phyloP scores from a whole-genome alignment of 768 basidiomycete genomes.

The Tulasnella sp. region DNA sequence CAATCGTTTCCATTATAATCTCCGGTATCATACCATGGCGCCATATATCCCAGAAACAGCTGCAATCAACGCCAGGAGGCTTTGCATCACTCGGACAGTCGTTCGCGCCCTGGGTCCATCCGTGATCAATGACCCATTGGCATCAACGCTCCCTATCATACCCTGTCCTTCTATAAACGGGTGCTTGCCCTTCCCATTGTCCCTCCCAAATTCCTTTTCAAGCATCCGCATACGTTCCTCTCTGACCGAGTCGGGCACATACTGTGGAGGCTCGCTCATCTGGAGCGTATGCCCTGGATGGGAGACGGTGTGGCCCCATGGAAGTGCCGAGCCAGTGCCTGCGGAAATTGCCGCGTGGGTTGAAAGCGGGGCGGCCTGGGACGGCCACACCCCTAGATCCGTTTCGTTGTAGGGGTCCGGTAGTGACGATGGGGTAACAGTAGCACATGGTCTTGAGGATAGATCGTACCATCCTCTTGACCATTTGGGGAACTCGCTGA shows the following conservation, averaged over 20 bases:
- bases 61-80: constrained; percentile 40
- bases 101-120: constrained; percentile 51
- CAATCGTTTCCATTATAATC: too few species aligned
- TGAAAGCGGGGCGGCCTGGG: constrained; percentile 16
- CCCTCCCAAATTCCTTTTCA: constrained; percentile 50
- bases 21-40: constrained; percentile 49
- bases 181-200: constrained; percentile 26
- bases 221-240: constrained; percentile 63
- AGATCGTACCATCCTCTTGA: constrained; percentile 50
- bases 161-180: constrained; percentile 35
- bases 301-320: not conserved
- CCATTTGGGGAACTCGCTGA: constrained; percentile 43
- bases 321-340: not conserved
- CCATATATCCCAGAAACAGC: constrained; percentile 50
- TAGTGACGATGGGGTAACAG: not conserved
- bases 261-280: not conserved
- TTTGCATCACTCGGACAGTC: constrained; percentile 37
- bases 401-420: not conserved
- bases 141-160: constrained; percentile 47
- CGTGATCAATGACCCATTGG: constrained; percentile 47
- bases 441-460: constrained; percentile 22
- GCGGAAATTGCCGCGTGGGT: not conserved
- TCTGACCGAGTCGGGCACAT: constrained; percentile 34
- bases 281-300: not conserved
- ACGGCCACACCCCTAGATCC: constrained; percentile 14